Conservation (phyloP, 495 filamentous ascomycete species). For the Pseudevernia furfuracea region DNA sequence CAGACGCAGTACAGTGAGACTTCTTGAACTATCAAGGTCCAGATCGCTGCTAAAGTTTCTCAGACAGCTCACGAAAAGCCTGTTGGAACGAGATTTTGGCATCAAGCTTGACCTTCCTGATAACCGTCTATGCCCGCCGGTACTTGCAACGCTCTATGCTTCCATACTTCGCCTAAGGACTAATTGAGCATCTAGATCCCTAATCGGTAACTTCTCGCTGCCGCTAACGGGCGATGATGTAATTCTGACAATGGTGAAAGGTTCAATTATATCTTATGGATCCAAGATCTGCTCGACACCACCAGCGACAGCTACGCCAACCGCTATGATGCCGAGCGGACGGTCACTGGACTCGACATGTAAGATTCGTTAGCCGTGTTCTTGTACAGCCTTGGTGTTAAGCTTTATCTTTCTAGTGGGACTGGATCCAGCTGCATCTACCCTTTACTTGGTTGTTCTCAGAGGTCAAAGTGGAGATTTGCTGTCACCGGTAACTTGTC, state of each 20-base stretch:
- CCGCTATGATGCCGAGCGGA: slow-evolving; percentile 47
- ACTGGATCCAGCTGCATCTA: slow-evolving; percentile 90
- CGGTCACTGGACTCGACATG: slow-evolving; percentile 74
- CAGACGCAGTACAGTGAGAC: slow-evolving; percentile 58
- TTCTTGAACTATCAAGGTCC: neutral
- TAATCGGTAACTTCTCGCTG: slow-evolving; percentile 42
- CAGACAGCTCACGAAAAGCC: slow-evolving; percentile 71
- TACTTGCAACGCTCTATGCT: slow-evolving; percentile 33
- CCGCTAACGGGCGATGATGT: neutral
- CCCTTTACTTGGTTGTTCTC: slow-evolving; percentile 67
- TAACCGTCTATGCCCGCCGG: slow-evolving; percentile 85
- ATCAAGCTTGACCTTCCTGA: slow-evolving; percentile 61
- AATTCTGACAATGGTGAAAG: slow-evolving; percentile 29
- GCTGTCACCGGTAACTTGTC: slow-evolving; percentile 52
- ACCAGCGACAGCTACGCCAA: slow-evolving; percentile 48
- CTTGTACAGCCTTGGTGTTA: neutral
- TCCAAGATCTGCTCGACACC: slow-evolving; percentile 77
- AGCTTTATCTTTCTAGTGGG: slow-evolving; percentile 41
- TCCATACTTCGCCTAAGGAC: neutral
- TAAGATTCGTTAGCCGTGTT: slow-evolving; percentile 22
- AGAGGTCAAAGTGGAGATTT: slow-evolving; percentile 63
- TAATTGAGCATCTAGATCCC: slow-evolving; percentile 45
- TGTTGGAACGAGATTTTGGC: slow-evolving; percentile 69
- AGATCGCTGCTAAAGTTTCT: neutral
- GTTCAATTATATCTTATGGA: slow-evolving; percentile 86